These are phyloP conservation scores for Polygonum aviculare DNA, from an alignment of 148 eudicot species.

Conservation along the genomic window DNA sequence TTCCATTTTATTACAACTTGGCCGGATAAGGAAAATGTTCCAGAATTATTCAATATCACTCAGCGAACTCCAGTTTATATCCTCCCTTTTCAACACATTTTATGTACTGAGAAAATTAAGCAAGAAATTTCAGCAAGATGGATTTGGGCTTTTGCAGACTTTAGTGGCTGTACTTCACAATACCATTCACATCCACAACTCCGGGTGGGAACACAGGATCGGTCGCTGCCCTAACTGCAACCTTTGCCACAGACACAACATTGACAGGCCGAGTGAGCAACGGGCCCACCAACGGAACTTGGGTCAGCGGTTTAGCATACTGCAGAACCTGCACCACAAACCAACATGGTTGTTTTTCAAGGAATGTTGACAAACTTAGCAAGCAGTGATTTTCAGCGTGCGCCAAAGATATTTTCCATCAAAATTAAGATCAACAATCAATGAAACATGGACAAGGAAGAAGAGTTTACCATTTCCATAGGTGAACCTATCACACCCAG, in stretches of 20 bases:
- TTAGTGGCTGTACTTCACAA: conserved; percentile 51
- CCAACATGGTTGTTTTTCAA: neutral
- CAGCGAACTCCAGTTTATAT: neutral
- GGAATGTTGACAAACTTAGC: neutral
- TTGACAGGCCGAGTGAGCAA: conserved; percentile 65
- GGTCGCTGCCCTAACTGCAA: conserved; percentile 72
- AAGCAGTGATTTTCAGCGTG: neutral
- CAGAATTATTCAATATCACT: conserved; percentile 4
- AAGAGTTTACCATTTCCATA: conserved; percentile 51
- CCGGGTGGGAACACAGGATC: conserved; percentile 89
- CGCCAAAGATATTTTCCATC: neutral
- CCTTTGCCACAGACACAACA: conserved; percentile 64
- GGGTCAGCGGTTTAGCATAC: conserved; percentile 51
- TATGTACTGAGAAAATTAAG: neutral
- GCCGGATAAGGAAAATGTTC: neutral
- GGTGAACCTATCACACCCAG: conserved; percentile 77
- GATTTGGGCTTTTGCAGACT: conserved; percentile 12
- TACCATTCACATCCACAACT: conserved; percentile 60
- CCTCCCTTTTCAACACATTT: neutral
- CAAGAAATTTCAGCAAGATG: neutral
- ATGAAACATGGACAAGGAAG: neutral
- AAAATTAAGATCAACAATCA: neutral
- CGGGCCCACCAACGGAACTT: conserved; percentile 68
- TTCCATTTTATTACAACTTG: neutral
- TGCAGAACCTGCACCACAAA: conserved; percentile 53